Base-by-base conservation (phyloP, 495 filamentous ascomycete species). In the Talaromyces liani region DNA sequence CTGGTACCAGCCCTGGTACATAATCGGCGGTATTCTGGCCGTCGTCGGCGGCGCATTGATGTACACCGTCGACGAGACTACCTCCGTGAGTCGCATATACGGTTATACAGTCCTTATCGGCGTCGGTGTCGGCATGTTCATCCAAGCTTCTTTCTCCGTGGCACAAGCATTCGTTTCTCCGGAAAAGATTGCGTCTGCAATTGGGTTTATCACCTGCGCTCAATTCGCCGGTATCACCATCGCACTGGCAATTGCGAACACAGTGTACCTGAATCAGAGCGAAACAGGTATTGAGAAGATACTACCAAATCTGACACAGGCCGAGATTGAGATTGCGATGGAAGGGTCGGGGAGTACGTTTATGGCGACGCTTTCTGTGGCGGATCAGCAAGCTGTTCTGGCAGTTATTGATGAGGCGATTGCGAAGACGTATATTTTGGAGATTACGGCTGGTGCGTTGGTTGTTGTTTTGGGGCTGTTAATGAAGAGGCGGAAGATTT, bases 1-100 rank as follows among this genome's bases (percentile, higher is more conserved):
- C 2, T 78, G 80, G 64, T 89, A 89, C 69, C 82, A 82, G 76
- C 82, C 82, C 0, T 83, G 85, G 77, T 90, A 82, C 68, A 58
- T 84, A 4, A 57, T 76, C 2, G 79, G 77, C 1, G 82, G 82
- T 8, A 65, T 77, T 18, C 65, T 87, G 14, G 67, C 77, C 29
- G 49, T 83, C 3, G 67, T 82, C n/a, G 84, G 84, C 20, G 74
- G 77, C 25, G 75, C 79, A 0, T 72, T 87, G 0, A 75, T 88
- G 69, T 80, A 77, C 68, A 79, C 72, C 8, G 74, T 79, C 63
- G 69, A 79, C 55, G 60, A 70, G 29, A 60, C 68, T 74, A 74
- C 77, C 6, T 54, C 68, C 29, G 67, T 66, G 6, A 70, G 66
- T 4, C 63, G 64, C n/a, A 76, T 86, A 25, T 86, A 85, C 69